phyloP scores from a whole-genome alignment of 1,139 yeast genomes.

The Hansenula lynferdii region DNA sequence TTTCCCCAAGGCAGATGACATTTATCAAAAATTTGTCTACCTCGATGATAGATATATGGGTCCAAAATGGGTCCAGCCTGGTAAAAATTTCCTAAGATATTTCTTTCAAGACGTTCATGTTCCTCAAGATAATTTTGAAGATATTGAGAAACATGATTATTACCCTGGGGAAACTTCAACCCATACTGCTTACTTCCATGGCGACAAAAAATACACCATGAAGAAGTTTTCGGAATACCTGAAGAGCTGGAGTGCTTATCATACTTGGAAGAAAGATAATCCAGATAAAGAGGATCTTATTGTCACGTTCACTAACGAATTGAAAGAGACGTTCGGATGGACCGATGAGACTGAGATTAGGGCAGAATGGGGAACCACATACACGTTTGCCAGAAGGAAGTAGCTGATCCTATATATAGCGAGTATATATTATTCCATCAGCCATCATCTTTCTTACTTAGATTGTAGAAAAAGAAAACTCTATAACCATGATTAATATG shows the following conservation, averaged over 20 bases:
- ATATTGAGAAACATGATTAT: slow-evolving; percentile 33
- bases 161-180: slow-evolving; percentile 24
- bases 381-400: slow-evolving; percentile 15
- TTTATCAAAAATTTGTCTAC: slow-evolving; percentile 28
- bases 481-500: too few relatives aligned
- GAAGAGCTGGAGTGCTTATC: slow-evolving; percentile 66
- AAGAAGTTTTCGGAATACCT: slow-evolving; percentile 42
- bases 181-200: slow-evolving; percentile 15
- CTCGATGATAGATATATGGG: slow-evolving; percentile 48
- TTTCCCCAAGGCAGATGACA: slow-evolving; percentile 24
- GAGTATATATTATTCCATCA: too few relatives aligned
- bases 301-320: slow-evolving; percentile 10
- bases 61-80: slow-evolving; percentile 68
- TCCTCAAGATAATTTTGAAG: slow-evolving; percentile 34
- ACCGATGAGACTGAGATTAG: slow-evolving; percentile 12
- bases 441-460: too few relatives aligned
- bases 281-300: slow-evolving; percentile 14
- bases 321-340: slow-evolving; percentile 16
- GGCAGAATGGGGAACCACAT: slow-evolving; percentile 18
- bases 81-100: slow-evolving; percentile 43
- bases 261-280: slow-evolving; percentile 45
- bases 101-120: slow-evolving; percentile 37
- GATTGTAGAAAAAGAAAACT: too few relatives aligned
- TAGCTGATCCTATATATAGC: too few relatives aligned
- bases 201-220: slow-evolving; percentile 31